Base-by-base conservation (phyloP, 352 stramenopile genomes). In the Pythium myriotylum region DNA sequence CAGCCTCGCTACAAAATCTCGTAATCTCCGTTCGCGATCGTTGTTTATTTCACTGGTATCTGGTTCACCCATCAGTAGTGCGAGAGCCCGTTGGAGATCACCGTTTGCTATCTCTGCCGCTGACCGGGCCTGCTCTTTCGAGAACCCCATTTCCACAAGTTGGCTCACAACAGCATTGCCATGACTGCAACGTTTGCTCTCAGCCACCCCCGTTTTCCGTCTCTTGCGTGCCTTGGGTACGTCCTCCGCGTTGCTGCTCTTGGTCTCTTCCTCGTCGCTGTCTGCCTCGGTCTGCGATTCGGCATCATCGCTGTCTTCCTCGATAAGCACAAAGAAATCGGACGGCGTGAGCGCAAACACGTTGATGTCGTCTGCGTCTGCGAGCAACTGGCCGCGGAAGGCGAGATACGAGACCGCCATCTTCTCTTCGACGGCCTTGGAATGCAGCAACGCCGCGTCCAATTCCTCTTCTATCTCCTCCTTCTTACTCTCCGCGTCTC, bases 71-170 rank as follows among this genome's bases (percentile, higher is more conserved):
- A 75, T 73, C 48, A 89, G 56, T 22, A 86, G 39, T 23, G 70
- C 65, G 29, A 74, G 63, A 40, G 80, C 76, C 22, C 70, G 47
- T n/a, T 58, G 51, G 3, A 89, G 41, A 19, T 89, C 79, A 0
- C 68, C 59, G 9, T n/a, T 17, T 4, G 65, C 64, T 12, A 73
- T 46, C 33, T 55, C 22, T 39, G 88, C 61, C 19, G 75, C 77
- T 2, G 54, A 43, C 13, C 52, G 46, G 10, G 73, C 75, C 23
- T 77, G 63, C 1, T 65, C 57, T 3, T 23, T 12, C 4, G 46
- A 53, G 48, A 91, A 91, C 0, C 81, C 81, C 79, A 91, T 91
- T n/a, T 77, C 77, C 32, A 84, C 55, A n/a, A 89, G 61, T 61
- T 88, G 81, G 64, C 54, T 56, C 42, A 64, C 41, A 7, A 49